phyloP scores from a whole-genome alignment of 164 flowering plant species.

The Warburgia ugandensis region DNA sequence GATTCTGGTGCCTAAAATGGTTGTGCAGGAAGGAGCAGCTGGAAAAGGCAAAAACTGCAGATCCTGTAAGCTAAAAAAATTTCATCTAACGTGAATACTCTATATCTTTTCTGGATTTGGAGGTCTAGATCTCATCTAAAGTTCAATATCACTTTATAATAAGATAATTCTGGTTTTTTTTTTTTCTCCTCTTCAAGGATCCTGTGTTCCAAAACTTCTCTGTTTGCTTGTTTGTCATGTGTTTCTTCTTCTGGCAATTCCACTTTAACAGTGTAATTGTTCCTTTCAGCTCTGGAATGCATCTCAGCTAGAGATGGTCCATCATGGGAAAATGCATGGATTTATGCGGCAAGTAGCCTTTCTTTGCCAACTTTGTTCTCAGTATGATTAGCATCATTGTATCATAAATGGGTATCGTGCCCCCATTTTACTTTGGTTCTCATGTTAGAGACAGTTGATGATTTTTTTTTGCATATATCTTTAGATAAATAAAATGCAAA shows the following conservation, averaged over 20 bases:
- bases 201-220: not conserved
- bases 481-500: too few species aligned
- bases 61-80: slow-evolving; percentile 51
- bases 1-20: not conserved
- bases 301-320: slow-evolving; percentile 90
- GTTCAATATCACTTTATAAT: not conserved
- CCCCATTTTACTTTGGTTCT: too few species aligned
- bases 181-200: too few species aligned
- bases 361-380: not conserved
- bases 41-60: slow-evolving; percentile 89
- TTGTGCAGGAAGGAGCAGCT: slow-evolving; percentile 71
- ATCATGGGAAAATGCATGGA: slow-evolving; percentile 95
- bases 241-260: too few species aligned
- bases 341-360: slow-evolving; percentile 71
- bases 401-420: too few species aligned
- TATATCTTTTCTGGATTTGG: too few species aligned
- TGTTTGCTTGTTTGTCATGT: not conserved
- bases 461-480: too few species aligned
- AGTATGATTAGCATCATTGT: too few species aligned
- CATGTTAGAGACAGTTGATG: too few species aligned
- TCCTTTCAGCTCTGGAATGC: slow-evolving; percentile 95
- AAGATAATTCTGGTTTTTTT: not conserved
- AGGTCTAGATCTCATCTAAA: too few species aligned
- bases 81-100: not conserved
- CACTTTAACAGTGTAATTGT: too few species aligned